Conservation (phyloP, 176 grass and related monocot species). For the Ampelocalamus luodianensis region DNA sequence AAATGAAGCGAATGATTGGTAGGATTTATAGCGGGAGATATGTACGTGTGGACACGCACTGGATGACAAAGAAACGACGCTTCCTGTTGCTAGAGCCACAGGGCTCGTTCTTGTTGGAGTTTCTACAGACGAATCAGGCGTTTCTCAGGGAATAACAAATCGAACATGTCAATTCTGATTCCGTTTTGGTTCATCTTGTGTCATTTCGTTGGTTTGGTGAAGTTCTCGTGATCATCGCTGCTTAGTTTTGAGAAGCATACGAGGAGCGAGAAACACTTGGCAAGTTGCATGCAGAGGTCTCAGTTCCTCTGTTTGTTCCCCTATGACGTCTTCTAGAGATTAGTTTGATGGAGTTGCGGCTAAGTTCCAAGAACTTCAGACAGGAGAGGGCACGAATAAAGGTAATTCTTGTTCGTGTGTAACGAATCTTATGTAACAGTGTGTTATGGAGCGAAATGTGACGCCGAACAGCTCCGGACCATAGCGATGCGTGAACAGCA, state of each 20-base stretch:
- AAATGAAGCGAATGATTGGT: not conserved
- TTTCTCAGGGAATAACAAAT: too few species aligned
- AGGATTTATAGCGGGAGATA: not conserved
- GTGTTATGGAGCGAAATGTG: too few species aligned
- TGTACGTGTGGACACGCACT: not conserved
- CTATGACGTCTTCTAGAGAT: too few species aligned
- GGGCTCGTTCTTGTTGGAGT: not conserved
- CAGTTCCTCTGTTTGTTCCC: not conserved
- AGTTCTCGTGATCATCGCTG: not conserved
- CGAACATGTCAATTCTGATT: not conserved
- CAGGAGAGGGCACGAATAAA: too few species aligned
- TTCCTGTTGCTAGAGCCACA: not conserved
- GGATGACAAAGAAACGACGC: too few species aligned
- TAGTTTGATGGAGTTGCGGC: too few species aligned
- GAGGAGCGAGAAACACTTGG: not conserved
- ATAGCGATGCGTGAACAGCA: too few species aligned
- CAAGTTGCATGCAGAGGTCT: not conserved
- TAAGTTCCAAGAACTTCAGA: too few species aligned
- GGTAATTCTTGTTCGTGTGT: too few species aligned
- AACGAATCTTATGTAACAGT: too few species aligned
- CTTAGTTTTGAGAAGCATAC: conserved; percentile 13
- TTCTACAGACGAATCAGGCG: not conserved
- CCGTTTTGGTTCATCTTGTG: not conserved
- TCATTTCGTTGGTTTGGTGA: not conserved
- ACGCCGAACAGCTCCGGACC: too few species aligned